Base-by-base conservation (phyloP, 768 basidiomycete genomes). In the Cystoderma amianthinum region DNA sequence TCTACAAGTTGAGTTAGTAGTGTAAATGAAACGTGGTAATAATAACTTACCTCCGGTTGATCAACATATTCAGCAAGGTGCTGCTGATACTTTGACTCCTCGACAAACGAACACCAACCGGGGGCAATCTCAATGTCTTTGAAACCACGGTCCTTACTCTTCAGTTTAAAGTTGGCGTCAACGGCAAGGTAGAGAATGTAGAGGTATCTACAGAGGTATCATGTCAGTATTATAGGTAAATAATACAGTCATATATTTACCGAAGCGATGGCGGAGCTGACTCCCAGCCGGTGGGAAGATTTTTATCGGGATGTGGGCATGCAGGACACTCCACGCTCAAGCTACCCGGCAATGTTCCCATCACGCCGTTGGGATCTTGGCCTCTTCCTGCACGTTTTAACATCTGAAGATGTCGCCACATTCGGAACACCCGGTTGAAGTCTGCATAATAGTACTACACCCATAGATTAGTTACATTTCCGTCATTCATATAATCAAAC, bases 321-420 rank as follows among this genome's bases (percentile, higher is more conserved):
- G 25, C n/a, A 28, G 25, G 25, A 28, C 25, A 28, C 25, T 28
- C n/a, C 7, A 28, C n/a, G 7, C 7, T n/a, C 7, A 28, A n/a
- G 7, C n/a, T 28, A n/a, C 25, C 25, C n/a, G 7, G n/a, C n/a
- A n/a, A 28, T 7, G 25, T 28, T 28, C 7, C 25, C 7, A n/a
- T 28, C 7, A n/a, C 25, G 7, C 25, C 25, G 7, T 28, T n/a
- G 7, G 25, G 25, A 28, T 68, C 0, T 23, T 64, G 3, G 58
- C 58, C 3, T 52, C 69, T n/a, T n/a, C n/a, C n/a, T n/a, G n/a
- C n/a, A n/a, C n/a, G n/a, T n/a, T n/a, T n/a, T n/a, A n/a, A n/a
- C n/a, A n/a, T n/a, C n/a, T n/a, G n/a, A n/a, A n/a, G n/a, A n/a
- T n/a, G n/a, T n/a, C n/a, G n/a, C n/a, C n/a, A n/a, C n/a, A n/a